Evolutionary conservation across 805 yeast genomes (phyloP).

Genomic region (Hanseniaspora singularis): DNA sequence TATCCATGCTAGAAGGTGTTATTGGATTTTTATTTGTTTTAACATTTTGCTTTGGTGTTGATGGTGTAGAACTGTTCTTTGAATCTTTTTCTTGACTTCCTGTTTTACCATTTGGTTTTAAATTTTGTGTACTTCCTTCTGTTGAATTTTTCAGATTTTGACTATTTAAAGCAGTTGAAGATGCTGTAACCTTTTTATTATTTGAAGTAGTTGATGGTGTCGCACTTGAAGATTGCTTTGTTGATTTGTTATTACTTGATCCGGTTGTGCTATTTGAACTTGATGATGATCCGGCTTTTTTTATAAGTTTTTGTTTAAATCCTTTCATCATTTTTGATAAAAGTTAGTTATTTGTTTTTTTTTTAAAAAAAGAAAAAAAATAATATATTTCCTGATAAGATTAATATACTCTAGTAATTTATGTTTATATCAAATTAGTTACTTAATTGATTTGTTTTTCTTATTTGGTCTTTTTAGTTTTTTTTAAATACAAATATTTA

Average conservation of each 20-base stretch:
- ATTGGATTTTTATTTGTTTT: slow-evolving; percentile 14
- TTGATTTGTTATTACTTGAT: background rate
- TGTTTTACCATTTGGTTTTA: no score
- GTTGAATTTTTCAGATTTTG: background rate
- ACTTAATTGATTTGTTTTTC: no score
- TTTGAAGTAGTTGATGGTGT: background rate
- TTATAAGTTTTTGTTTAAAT: slow-evolving; percentile 43
- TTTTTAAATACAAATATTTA: no score
- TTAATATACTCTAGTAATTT: no score
- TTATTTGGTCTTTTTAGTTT: no score
- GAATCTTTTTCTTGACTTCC: background rate
- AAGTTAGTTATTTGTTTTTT: background rate
- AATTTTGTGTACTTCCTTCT: no score
- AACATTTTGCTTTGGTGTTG: background rate
- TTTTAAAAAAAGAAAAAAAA: background rate
- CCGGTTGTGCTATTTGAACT: slow-evolving; percentile 4
- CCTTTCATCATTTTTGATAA: slow-evolving; percentile 55
- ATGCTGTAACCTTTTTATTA: background rate
- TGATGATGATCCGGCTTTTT: slow-evolving; percentile 23
- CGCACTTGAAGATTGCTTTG: no score
- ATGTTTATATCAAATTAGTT: no score
- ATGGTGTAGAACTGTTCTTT: background rate
- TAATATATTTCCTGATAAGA: no score
- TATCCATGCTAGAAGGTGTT: slow-evolving; percentile 16
- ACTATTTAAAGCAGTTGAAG: background rate